Percentiles rank a stretch among this genome's conserved stretches.
Conservation (phyloP, 768 basidiomycete species). For the Lactarius vividus region DNA sequence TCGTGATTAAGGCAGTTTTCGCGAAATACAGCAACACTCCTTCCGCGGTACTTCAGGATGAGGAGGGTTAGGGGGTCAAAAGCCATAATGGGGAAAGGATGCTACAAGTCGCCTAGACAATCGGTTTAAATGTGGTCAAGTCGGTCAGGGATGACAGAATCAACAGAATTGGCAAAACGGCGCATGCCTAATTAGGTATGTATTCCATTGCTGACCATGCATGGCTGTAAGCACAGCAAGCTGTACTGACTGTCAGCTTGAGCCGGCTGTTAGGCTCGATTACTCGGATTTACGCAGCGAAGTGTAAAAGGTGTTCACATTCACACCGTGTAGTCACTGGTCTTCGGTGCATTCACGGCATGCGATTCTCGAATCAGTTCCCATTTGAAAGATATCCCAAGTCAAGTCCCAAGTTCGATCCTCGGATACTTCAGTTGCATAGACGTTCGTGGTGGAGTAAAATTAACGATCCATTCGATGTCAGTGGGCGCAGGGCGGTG, state of each 20-base stretch:
- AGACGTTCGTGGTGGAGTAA: not conserved
- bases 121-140: not conserved
- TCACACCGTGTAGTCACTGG: not conserved
- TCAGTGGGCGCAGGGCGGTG: not conserved
- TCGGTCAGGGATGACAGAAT: not conserved
- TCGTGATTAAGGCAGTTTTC: not conserved
- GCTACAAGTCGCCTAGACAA: not conserved
- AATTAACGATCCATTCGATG: not conserved
- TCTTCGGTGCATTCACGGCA: not conserved
- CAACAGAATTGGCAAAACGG: not conserved
- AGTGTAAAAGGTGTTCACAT: not conserved
- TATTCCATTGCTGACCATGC: not conserved
- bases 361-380: not conserved
- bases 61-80: constrained; percentile 2
- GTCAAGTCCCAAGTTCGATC: not conserved
- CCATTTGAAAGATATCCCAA: not conserved
- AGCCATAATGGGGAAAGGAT: not conserved
- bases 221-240: not conserved
- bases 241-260: not conserved
- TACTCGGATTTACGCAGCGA: not conserved
- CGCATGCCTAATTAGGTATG: not conserved
- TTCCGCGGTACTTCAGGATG: constrained; percentile 1
- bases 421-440: not conserved
- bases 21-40: constrained; percentile 4
- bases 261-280: not conserved